Conservation (phyloP, 1,139 yeast genomes). For the Eremothecium cymbalariae region DNA sequence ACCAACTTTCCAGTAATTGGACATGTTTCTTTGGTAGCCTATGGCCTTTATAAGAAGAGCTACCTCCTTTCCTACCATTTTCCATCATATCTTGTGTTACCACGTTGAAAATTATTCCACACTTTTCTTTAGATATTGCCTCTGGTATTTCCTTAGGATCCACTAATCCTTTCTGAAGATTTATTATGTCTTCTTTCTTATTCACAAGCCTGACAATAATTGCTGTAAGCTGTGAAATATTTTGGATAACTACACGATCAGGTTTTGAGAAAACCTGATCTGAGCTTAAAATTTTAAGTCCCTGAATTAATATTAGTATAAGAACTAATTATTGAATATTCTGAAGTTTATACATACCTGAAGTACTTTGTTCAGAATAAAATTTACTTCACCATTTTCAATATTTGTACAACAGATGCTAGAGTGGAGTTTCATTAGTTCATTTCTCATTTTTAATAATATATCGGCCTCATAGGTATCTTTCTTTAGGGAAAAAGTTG, state of each 20-base stretch:
- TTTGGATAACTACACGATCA: slow-evolving; percentile 3
- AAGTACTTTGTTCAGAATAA: slow-evolving; percentile 1
- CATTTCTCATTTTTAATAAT: slow-evolving; percentile 2
- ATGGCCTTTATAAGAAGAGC: slow-evolving; percentile 18
- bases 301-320: too few species aligned
- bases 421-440: slow-evolving; percentile 5
- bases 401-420: slow-evolving; percentile 5
- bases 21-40: slow-evolving; percentile 17
- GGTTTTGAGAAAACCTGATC: slow-evolving; percentile 2
- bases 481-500: neutral
- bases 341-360: slow-evolving; percentile 2
- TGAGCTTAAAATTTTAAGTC: slow-evolving; percentile 1
- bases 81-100: slow-evolving; percentile 16
- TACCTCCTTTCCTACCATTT: slow-evolving; percentile 6
- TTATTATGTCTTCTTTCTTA: slow-evolving; percentile 1
- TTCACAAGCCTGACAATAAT: slow-evolving; percentile 2
- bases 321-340: too few species aligned
- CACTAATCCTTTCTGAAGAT: neutral
- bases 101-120: slow-evolving; percentile 12
- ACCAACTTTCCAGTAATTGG: slow-evolving; percentile 19
- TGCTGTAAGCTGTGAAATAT: slow-evolving; percentile 2
- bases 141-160: slow-evolving; percentile 1
- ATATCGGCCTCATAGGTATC: neutral
- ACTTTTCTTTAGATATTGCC: slow-evolving; percentile 1
- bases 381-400: slow-evolving; percentile 2